Conservation (phyloP, 2,329 filamentous ascomycete genomes). For the Capronia epimyces region DNA sequence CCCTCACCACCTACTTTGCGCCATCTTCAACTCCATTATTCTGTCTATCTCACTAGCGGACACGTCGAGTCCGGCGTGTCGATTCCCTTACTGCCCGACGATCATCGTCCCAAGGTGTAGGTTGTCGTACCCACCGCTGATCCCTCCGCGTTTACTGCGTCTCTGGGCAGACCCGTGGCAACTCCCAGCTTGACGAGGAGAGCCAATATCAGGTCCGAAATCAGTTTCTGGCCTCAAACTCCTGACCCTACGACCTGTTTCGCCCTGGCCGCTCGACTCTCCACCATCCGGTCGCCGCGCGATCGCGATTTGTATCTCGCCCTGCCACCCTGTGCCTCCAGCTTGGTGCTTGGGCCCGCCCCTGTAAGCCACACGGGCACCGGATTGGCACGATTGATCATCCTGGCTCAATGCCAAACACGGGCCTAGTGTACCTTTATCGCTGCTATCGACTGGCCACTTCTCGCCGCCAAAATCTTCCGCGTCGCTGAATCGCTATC, state of each 20-base stretch:
- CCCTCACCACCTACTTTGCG: neutral
- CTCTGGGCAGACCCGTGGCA: no score
- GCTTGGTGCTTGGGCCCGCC: conserved; percentile 21
- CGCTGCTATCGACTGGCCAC: conserved; percentile 26
- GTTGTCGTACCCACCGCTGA: conserved; percentile 15
- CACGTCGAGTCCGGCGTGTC: neutral
- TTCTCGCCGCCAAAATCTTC: conserved; percentile 29
- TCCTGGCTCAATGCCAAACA: conserved; percentile 23
- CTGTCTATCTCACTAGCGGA: neutral
- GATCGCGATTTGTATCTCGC: conserved; percentile 27
- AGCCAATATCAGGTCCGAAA: conserved; percentile 8
- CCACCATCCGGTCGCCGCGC: conserved; percentile 24
- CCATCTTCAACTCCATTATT: neutral
- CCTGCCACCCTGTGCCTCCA: conserved; percentile 24
- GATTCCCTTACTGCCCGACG: neutral
- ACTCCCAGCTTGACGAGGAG: conserved; percentile 4
- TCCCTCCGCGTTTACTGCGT: conserved; percentile 17
- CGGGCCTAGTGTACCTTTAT: conserved; percentile 25
- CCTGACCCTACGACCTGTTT: conserved; percentile 19
- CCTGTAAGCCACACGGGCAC: conserved; percentile 26
- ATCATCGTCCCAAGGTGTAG: neutral
- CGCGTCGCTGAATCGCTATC: conserved; percentile 19
- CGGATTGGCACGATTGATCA: conserved; percentile 29
- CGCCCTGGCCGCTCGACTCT: conserved; percentile 16
- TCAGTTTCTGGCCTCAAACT: conserved; percentile 5